phyloP scores from a whole-genome alignment of 176 grass and related monocot genomes.

The Oryza glaberrima region DNA sequence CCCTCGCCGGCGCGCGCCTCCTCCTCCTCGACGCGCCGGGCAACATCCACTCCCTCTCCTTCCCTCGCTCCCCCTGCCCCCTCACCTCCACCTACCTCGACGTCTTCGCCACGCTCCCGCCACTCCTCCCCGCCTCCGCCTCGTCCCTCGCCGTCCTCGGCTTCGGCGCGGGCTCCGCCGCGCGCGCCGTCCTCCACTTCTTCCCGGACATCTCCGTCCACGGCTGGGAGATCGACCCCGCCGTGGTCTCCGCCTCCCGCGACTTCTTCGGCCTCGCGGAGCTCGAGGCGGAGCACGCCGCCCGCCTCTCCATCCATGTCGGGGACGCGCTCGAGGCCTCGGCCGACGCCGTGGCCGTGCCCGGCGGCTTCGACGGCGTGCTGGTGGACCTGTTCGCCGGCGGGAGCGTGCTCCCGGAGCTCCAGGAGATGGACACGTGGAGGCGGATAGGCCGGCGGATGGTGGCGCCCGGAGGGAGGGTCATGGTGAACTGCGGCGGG shows the following conservation, averaged over 20 bases:
- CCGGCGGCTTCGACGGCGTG: constrained; percentile 63
- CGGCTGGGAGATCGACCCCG: constrained; percentile 78
- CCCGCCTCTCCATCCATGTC: constrained; percentile 51
- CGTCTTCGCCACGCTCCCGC: constrained; percentile 69
- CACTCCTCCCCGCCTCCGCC: constrained; percentile 52
- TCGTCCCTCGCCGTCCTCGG: constrained; percentile 63
- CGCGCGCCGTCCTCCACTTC: constrained; percentile 63
- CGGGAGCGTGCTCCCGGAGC: constrained; percentile 74
- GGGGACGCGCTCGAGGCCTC: constrained; percentile 61
- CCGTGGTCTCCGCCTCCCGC: constrained; percentile 65
- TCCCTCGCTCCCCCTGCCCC: constrained; percentile 43
- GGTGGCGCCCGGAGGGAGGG: constrained; percentile 49
- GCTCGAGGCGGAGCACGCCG: constrained; percentile 57
- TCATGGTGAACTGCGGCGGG: constrained; percentile 88
- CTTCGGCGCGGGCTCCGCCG: constrained; percentile 80
- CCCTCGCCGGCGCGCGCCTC: constrained; percentile 81
- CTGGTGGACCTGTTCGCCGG: constrained; percentile 77
- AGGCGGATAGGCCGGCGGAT: constrained; percentile 37
- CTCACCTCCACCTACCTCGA: constrained; percentile 77
- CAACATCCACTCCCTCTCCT: constrained; percentile 81
- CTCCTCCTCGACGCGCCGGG: constrained; percentile 82
- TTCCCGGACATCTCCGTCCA: constrained; percentile 60
- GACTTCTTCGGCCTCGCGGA: constrained; percentile 75
- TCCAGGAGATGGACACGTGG: constrained; percentile 68
- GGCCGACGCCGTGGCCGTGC: constrained; percentile 30